phyloP scores from a whole-genome alignment of 108 stramenopile species.

The Skeletonema grethae region DNA sequence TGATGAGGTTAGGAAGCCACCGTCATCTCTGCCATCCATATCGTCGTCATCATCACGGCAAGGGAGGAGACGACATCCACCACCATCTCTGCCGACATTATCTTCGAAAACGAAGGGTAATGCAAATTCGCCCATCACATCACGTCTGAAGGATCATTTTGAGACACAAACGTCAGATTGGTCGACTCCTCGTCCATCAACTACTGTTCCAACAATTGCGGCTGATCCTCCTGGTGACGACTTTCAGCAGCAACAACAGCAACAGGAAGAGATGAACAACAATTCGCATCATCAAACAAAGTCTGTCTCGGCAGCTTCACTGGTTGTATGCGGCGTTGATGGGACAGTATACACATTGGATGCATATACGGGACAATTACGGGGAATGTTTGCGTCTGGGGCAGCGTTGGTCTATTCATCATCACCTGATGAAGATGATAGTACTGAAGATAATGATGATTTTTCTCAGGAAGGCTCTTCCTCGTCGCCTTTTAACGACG shows the following conservation, averaged over 20 bases:
- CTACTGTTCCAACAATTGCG: not conserved
- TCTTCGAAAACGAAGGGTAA: not conserved
- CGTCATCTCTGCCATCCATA: not conserved
- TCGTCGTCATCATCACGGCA: not conserved
- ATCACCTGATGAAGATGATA: constrained; percentile 18
- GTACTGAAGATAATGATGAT: constrained; percentile 3
- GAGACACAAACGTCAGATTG: not conserved
- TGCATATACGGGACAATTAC: constrained; percentile 50
- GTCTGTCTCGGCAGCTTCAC: constrained; percentile 35
- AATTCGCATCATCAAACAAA: not conserved
- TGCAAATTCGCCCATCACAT: not conserved
- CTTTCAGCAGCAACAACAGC: not conserved
- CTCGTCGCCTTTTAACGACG: not conserved
- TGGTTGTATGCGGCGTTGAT: constrained; percentile 70
- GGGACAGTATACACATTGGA: constrained; percentile 64
- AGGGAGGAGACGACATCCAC: not conserved
- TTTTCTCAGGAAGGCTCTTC: not conserved
- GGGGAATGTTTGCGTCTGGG: constrained; percentile 57
- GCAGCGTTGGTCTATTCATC: constrained; percentile 54
- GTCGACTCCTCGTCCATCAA: not conserved
- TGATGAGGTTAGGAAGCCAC: not conserved
- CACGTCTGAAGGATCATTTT: constrained; percentile 1
- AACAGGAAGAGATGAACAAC: not conserved
- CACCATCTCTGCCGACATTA: not conserved
- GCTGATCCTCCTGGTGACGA: not conserved